Percentiles rank a stretch among this genome's conserved stretches.
These are phyloP conservation scores for Neocatenulostroma microsporum DNA, from an alignment of 2,329 filamentous ascomycete species.

Conservation along the genomic window DNA sequence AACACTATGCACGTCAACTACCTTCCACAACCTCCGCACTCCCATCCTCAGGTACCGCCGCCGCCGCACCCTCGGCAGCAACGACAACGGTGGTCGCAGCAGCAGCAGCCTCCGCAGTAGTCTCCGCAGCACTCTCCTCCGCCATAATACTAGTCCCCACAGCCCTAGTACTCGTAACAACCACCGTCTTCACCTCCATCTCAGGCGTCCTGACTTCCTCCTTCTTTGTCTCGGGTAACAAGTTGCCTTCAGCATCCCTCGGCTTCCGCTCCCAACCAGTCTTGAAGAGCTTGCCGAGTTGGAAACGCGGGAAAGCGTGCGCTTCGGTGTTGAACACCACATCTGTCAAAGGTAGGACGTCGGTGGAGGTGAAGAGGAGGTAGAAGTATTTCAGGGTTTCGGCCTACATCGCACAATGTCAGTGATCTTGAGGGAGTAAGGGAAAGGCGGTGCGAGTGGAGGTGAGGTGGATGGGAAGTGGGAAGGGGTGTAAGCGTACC, in stretches of 20 bases:
- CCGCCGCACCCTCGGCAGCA: not conserved
- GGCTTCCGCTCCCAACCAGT: conserved; percentile 71
- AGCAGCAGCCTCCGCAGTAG: not conserved
- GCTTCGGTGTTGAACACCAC: conserved; percentile 95
- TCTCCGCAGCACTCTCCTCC: not conserved
- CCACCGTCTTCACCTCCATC: not conserved
- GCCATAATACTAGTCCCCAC: not conserved
- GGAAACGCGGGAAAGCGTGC: conserved; percentile 80
- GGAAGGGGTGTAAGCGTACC: conserved; percentile 44
- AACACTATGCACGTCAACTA: not conserved
- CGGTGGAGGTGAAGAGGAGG: conserved; percentile 77
- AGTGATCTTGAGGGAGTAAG: not conserved
- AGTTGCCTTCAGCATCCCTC: not conserved
- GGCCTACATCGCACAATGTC: conserved; percentile 47
- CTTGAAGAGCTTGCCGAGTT: conserved; percentile 66
- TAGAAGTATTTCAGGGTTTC: conserved; percentile 99
- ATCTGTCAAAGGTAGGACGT: conserved; percentile 75
- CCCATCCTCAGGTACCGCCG: too few species aligned
- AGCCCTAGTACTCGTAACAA: not conserved
- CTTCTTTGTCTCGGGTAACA: not conserved
- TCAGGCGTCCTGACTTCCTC: not conserved
- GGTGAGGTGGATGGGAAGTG: too few species aligned
- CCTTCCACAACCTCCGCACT: not conserved
- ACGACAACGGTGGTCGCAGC: not conserved
- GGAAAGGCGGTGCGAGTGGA: not conserved